Percentiles rank a stretch among this genome's conserved stretches.
These are phyloP conservation scores for Neopestalotiopsis sp. DNA, from an alignment of 2,329 filamentous ascomycete genomes.

Conservation along the genomic window DNA sequence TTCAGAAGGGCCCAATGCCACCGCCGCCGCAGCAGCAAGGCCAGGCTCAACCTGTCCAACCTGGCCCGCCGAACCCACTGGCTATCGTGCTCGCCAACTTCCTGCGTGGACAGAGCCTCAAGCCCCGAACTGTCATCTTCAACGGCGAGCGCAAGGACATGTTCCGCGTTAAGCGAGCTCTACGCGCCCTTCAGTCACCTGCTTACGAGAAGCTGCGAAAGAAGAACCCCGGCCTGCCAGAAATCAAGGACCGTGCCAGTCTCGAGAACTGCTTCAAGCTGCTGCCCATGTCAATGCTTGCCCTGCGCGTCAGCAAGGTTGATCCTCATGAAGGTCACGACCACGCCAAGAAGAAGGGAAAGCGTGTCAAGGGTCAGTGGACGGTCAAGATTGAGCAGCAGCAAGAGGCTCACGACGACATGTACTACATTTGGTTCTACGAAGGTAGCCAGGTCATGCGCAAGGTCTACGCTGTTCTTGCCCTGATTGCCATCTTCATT, in stretches of 20 bases:
- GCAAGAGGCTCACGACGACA: constrained; percentile 83
- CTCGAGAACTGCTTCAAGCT: constrained; percentile 96
- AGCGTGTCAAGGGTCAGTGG: constrained; percentile 95
- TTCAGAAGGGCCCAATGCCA: constrained; percentile 38
- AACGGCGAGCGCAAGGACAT: constrained; percentile 98
- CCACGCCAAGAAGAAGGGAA: constrained; percentile 73
- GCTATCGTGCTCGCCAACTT: constrained; percentile 90
- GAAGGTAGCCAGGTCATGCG: constrained; percentile 93
- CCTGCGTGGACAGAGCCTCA: constrained; percentile 81
- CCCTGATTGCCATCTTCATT: constrained; percentile 82
- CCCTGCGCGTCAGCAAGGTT: constrained; percentile 84
- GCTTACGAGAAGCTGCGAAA: constrained; percentile 88
- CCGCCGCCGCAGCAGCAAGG: constrained; percentile 46
- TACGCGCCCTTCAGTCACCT: constrained; percentile 86
- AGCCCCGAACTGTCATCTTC: constrained; percentile 88
- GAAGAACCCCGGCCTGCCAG: constrained; percentile 88
- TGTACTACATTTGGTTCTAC: constrained; percentile 97
- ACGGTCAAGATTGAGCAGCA: constrained; percentile 95
- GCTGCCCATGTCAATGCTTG: constrained; percentile 91
- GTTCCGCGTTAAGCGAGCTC: constrained; percentile 98
- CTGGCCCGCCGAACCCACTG: constrained; percentile 85
- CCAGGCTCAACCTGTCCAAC: constrained; percentile 70
- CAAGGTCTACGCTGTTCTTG: constrained; percentile 87
- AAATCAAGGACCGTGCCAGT: constrained; percentile 84
- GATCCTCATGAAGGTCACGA: constrained; percentile 79